Conservation (phyloP, 768 basidiomycete species). For the Tubosaeta sp. region DNA sequence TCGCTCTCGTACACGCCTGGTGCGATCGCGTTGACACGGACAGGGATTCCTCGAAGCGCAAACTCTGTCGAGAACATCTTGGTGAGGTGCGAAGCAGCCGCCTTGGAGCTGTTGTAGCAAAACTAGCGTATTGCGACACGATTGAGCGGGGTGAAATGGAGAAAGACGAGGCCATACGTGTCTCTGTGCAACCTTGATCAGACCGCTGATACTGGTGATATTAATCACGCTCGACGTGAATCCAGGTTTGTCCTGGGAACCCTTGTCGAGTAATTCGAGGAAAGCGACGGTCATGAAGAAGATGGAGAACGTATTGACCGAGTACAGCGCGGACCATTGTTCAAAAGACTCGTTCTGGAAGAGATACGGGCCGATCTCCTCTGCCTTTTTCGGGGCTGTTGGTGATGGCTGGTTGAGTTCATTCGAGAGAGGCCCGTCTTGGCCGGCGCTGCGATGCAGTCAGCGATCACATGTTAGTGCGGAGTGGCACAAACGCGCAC, state of each 20-base stretch:
- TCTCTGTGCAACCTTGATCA: constrained; percentile 65
- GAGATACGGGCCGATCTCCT: constrained; percentile 61
- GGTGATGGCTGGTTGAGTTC: constrained; percentile 56
- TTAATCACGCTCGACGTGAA: constrained; percentile 70
- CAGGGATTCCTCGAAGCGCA: constrained; percentile 59
- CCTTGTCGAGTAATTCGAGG: constrained; percentile 69
- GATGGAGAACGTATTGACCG: constrained; percentile 69
- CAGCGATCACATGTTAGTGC: constrained; percentile 1
- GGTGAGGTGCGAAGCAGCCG: constrained; percentile 72
- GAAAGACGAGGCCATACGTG: constrained; percentile 50
- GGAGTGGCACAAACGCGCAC: constrained; percentile 34
- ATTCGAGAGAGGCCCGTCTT: constrained; percentile 56
- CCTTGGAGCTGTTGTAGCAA: constrained; percentile 78
- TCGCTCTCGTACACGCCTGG: constrained; percentile 76
- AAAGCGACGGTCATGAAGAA: constrained; percentile 78
- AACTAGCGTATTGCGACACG: constrained; percentile 44
- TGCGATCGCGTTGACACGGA: constrained; percentile 71
- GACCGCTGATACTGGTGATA: constrained; percentile 73
- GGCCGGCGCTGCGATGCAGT: constrained; percentile 56
- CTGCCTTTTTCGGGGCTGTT: constrained; percentile 58
- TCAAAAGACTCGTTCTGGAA: constrained; percentile 66
- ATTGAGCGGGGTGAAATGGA: not conserved
- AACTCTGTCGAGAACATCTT: constrained; percentile 74
- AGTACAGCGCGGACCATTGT: constrained; percentile 58
- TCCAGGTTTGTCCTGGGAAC: constrained; percentile 52